Evolutionary conservation across 495 filamentous ascomycete species (phyloP).

Genomic region (Monascus purpureus): DNA sequence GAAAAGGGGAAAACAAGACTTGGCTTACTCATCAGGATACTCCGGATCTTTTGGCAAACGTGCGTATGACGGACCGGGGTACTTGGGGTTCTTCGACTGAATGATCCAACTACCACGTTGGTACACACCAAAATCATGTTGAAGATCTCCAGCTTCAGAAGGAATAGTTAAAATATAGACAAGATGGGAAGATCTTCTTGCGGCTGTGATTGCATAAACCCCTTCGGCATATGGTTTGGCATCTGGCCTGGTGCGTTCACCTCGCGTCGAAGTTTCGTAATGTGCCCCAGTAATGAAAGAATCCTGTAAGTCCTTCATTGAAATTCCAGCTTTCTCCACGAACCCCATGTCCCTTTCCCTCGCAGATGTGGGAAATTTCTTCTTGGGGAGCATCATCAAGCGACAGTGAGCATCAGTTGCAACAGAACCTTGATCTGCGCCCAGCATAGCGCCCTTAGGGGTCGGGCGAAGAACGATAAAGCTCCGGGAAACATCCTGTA

Average conservation of each 20-base stretch:
- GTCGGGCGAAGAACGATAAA: constrained; percentile 76
- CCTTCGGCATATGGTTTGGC: constrained; percentile 71
- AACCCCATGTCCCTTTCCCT: constrained; percentile 69
- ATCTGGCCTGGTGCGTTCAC: constrained; percentile 53
- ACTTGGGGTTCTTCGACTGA: constrained; percentile 68
- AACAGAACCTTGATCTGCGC: constrained; percentile 41
- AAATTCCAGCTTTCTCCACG: constrained; percentile 60
- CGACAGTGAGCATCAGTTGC: constrained; percentile 47
- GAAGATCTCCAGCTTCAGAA: constrained; percentile 50
- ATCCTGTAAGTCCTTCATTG: constrained; percentile 58
- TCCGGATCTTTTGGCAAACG: constrained; percentile 50
- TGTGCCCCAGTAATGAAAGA: constrained; percentile 50
- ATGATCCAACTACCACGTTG: constrained; percentile 65
- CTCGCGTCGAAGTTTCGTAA: constrained; percentile 67
- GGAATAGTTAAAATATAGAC: constrained; percentile 79
- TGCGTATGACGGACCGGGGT: constrained; percentile 46
- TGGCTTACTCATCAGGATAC: constrained; percentile 57
- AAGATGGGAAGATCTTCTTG: constrained; percentile 58
- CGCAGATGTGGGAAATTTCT: constrained; percentile 59
- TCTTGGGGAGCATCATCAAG: constrained; percentile 73
- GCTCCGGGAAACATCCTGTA: constrained; percentile 62
- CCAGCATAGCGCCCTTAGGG: constrained; percentile 52
- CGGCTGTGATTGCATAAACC: constrained; percentile 69
- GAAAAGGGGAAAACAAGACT: constrained; percentile 1
- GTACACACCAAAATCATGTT: constrained; percentile 60